Percentiles rank a stretch among this genome's conserved stretches.
Evolutionary conservation across 2,329 filamentous ascomycete species (phyloP).

Genomic region (Phyllosticta citribraziliensis): DNA sequence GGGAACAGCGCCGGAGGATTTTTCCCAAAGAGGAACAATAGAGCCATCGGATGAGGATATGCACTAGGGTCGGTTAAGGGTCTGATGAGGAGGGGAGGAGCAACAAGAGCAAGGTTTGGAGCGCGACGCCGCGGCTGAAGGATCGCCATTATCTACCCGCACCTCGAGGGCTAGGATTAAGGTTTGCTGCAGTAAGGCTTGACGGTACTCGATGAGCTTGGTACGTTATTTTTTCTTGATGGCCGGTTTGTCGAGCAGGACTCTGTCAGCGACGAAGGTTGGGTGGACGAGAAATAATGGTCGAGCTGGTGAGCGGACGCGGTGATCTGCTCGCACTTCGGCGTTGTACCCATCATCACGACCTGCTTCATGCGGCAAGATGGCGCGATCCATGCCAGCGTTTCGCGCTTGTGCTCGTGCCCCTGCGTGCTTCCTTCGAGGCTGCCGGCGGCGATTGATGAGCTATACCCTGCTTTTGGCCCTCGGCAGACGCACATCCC

Average conservation of each 20-base stretch:
- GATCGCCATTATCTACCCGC: neutral
- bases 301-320: neutral
- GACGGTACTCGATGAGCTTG: neutral
- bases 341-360: neutral
- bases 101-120: neutral
- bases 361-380: neutral
- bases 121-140: neutral
- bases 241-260: neutral
- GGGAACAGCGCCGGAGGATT: neutral
- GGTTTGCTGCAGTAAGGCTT: neutral
- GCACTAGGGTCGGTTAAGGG: neutral
- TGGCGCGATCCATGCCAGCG: neutral
- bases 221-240: neutral
- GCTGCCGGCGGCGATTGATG: neutral
- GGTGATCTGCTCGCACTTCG: neutral
- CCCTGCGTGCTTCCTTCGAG: neutral
- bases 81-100: neutral
- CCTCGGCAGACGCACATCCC: neutral
- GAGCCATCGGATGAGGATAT: neutral
- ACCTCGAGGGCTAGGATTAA: neutral
- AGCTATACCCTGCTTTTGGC: neutral
- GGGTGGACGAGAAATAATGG: neutral
- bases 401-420: neutral
- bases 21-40: neutral
- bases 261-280: neutral